phyloP scores from a whole-genome alignment of 805 yeast genomes.

The Pichia deserticola region DNA sequence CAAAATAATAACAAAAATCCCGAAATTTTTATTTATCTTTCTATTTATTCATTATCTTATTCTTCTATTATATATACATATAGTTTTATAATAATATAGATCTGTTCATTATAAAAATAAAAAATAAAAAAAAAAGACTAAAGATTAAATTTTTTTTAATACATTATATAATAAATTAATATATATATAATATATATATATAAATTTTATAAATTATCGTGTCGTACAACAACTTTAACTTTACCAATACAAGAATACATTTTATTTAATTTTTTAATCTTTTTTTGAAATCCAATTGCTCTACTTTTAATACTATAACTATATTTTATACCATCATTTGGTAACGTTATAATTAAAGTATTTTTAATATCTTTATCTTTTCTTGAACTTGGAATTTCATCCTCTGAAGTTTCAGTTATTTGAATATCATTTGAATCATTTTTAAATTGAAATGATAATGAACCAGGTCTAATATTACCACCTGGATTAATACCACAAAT shows the following conservation, averaged over 20 bases:
- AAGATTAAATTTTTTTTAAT: not conserved
- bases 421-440: conserved; percentile 12
- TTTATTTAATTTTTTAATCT: conserved; percentile 47
- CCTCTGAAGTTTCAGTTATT: conserved; percentile 9
- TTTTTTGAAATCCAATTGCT: conserved; percentile 52
- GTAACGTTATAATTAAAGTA: conserved; percentile 30
- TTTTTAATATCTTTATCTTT: conserved; percentile 13
- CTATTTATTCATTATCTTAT: conserved; percentile 2
- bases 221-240: conserved; percentile 45
- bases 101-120: not conserved
- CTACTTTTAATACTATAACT: conserved; percentile 53
- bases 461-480: conserved; percentile 61
- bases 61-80: not conserved
- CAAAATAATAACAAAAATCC: too few relatives aligned
- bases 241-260: conserved; percentile 38
- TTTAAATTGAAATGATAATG: conserved; percentile 38
- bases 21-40: not conserved
- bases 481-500: conserved; percentile 80
- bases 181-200: not conserved
- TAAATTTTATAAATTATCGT: conserved; percentile 16
- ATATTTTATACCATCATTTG: conserved; percentile 47
- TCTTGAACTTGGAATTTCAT: conserved; percentile 2
- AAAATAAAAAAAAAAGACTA: not conserved
- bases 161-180: not conserved
- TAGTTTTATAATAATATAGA: not conserved